Evolutionary conservation across 2,329 filamentous ascomycete species (phyloP).

Genomic region (Daldinia eschscholtzii): DNA sequence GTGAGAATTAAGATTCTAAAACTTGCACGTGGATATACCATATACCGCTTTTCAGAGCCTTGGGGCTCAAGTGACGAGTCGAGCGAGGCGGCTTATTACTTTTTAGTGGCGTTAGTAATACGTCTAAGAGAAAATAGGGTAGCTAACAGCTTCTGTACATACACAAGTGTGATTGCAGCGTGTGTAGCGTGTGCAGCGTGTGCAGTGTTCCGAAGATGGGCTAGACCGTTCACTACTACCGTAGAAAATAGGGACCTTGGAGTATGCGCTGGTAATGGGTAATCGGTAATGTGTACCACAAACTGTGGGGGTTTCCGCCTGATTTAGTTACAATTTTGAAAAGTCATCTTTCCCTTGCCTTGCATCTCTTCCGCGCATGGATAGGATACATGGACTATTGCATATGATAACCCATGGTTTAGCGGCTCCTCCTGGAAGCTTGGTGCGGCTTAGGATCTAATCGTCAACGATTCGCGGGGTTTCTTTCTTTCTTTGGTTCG

Average conservation of each 20-base stretch:
- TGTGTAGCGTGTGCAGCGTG: not conserved
- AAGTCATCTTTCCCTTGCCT: not conserved
- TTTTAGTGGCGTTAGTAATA: slow-evolving; percentile 33
- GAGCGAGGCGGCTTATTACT: slow-evolving; percentile 31
- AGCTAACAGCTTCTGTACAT: not conserved
- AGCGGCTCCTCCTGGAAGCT: slow-evolving; percentile 24
- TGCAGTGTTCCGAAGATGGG: slow-evolving; percentile 24
- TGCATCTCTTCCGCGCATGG: slow-evolving; percentile 4
- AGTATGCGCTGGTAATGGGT: no score
- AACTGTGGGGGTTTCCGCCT: slow-evolving; percentile 35
- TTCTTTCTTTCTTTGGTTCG: slow-evolving; percentile 28
- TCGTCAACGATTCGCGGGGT: slow-evolving; percentile 25
- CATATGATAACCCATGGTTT: slow-evolving; percentile 17
- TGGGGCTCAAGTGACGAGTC: slow-evolving; percentile 27
- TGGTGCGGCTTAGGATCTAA: slow-evolving; percentile 26
- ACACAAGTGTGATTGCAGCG: not conserved
- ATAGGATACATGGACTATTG: slow-evolving; percentile 15
- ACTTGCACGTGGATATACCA: slow-evolving; percentile 28
- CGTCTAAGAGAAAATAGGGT: slow-evolving; percentile 14
- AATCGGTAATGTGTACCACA: slow-evolving; percentile 25
- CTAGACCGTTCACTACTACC: slow-evolving; percentile 32
- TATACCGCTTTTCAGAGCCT: slow-evolving; percentile 29
- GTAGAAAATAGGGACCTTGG: not conserved
- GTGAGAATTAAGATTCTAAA: slow-evolving; percentile 35
- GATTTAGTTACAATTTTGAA: slow-evolving; percentile 17